These are phyloP conservation scores for Geotrichum bryndzae DNA, from an alignment of 1,139 yeast species.

Conservation along the genomic window DNA sequence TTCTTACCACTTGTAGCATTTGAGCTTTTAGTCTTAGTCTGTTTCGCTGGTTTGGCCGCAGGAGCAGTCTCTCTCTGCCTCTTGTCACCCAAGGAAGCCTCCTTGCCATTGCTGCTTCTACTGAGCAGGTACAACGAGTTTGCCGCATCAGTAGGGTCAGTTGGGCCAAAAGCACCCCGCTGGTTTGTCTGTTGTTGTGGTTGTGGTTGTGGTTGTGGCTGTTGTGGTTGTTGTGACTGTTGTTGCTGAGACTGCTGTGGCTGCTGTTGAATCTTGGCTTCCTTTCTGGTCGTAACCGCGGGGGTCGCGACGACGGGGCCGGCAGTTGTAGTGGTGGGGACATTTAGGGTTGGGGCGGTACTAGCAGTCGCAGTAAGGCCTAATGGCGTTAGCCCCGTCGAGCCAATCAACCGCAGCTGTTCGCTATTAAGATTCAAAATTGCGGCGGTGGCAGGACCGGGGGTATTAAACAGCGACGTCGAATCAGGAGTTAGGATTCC, in stretches of 20 bases:
- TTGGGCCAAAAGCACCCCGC: neutral
- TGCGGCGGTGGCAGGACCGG: constrained; percentile 38
- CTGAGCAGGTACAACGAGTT: constrained; percentile 18
- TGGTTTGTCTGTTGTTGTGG: constrained; percentile 7
- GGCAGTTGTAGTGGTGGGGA: neutral
- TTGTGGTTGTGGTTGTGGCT: constrained; percentile 6
- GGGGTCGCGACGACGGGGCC: neutral
- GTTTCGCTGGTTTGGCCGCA: neutral
- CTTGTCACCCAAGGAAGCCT: constrained; percentile 1
- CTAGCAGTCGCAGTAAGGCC: constrained; percentile 8
- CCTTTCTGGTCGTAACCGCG: neutral
- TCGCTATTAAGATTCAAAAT: constrained; percentile 29
- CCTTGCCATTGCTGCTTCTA: constrained; percentile 4
- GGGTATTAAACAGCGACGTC: constrained; percentile 36
- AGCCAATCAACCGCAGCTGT: constrained; percentile 6
- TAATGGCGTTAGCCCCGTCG: constrained; percentile 17
- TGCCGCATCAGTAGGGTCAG: constrained; percentile 17
- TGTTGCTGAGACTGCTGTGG: neutral
- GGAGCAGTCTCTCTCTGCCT: neutral
- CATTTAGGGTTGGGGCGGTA: constrained; percentile 6
- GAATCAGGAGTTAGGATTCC: constrained; percentile 28
- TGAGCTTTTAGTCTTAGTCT: neutral
- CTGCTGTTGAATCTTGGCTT: neutral
- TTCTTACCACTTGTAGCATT: neutral
- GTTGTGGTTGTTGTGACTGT: too few relatives aligned